These are phyloP conservation scores for Wakefieldia striispora DNA, from an alignment of 768 basidiomycete genomes.

Conservation along the genomic window DNA sequence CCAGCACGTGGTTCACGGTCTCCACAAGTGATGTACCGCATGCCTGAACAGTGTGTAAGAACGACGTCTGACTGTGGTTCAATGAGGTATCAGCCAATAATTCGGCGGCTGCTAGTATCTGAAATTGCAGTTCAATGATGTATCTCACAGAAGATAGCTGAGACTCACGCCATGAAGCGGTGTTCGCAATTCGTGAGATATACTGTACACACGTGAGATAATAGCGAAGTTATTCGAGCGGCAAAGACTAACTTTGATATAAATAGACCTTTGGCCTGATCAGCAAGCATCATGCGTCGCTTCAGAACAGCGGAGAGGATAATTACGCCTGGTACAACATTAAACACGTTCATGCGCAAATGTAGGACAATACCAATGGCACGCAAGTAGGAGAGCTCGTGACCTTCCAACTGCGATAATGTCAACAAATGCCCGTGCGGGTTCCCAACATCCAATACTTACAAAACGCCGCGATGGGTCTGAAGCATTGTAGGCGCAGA, in stretches of 20 bases:
- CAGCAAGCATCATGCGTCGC: conserved; percentile 88
- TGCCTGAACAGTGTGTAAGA: conserved; percentile 90
- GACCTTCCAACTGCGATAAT: conserved; percentile 72
- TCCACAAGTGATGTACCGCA: conserved; percentile 95
- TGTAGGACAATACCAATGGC: conserved; percentile 62
- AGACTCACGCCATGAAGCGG: conserved; percentile 80
- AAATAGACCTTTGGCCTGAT: conserved; percentile 90
- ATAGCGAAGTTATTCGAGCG: background rate
- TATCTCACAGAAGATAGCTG: background rate
- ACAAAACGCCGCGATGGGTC: conserved; percentile 81
- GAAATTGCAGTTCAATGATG: conserved; percentile 1
- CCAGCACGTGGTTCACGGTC: conserved; percentile 94
- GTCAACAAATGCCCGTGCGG: background rate
- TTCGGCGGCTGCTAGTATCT: conserved; percentile 92
- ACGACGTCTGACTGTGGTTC: conserved; percentile 78
- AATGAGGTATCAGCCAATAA: conserved; percentile 83
- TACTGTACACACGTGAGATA: conserved; percentile 44
- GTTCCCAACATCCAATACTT: conserved; percentile 21
- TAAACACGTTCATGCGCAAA: background rate
- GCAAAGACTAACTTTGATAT: conserved; percentile 72
- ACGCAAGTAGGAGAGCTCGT: conserved; percentile 86
- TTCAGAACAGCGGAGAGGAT: conserved; percentile 92
- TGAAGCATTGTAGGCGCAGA: conserved; percentile 88
- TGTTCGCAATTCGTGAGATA: conserved; percentile 88
- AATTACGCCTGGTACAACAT: conserved; percentile 61